Conservation (phyloP, 1,139 yeast genomes). For the Taphrina wiesneri region DNA sequence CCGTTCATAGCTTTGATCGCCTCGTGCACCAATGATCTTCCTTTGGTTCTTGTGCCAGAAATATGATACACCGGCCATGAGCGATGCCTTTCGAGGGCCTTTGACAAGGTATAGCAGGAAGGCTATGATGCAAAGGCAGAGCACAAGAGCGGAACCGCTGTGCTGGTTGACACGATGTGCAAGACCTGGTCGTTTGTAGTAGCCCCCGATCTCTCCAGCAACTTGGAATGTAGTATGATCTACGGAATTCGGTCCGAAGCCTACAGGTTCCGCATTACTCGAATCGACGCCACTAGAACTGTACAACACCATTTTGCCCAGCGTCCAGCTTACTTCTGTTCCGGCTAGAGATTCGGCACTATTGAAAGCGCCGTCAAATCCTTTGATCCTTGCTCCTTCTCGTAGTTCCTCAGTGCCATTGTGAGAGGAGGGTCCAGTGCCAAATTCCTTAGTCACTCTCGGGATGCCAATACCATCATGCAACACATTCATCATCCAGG, state of each 20-base stretch:
- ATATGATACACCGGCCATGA: slow-evolving; percentile 8
- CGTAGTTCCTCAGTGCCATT: slow-evolving; percentile 41
- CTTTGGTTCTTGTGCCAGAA: slow-evolving; percentile 25
- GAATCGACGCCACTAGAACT: slow-evolving; percentile 47
- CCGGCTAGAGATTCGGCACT: slow-evolving; percentile 66
- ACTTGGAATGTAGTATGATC: slow-evolving; percentile 16
- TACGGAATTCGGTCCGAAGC: slow-evolving; percentile 51
- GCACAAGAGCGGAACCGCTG: not conserved
- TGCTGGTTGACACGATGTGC: not conserved
- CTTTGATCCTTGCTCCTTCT: slow-evolving; percentile 41
- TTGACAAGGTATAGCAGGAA: slow-evolving; percentile 13
- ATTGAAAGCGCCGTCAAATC: slow-evolving; percentile 52
- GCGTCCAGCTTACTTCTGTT: slow-evolving; percentile 75
- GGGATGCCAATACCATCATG: slow-evolving; percentile 77
- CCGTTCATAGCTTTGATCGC: slow-evolving; percentile 29
- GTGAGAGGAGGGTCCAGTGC: slow-evolving; percentile 18
- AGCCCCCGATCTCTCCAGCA: slow-evolving; percentile 17
- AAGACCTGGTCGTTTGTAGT: not conserved
- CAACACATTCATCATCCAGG: slow-evolving; percentile 70
- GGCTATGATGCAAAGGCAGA: not conserved
- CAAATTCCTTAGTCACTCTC: slow-evolving; percentile 25
- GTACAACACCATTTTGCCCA: slow-evolving; percentile 75
- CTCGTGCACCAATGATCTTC: slow-evolving; percentile 29
- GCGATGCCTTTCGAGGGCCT: slow-evolving; percentile 12
- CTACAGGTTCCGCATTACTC: slow-evolving; percentile 49